Evolutionary conservation across 2,329 filamentous ascomycete genomes (phyloP).

Genomic region (Colletotrichum euphorbiae): DNA sequence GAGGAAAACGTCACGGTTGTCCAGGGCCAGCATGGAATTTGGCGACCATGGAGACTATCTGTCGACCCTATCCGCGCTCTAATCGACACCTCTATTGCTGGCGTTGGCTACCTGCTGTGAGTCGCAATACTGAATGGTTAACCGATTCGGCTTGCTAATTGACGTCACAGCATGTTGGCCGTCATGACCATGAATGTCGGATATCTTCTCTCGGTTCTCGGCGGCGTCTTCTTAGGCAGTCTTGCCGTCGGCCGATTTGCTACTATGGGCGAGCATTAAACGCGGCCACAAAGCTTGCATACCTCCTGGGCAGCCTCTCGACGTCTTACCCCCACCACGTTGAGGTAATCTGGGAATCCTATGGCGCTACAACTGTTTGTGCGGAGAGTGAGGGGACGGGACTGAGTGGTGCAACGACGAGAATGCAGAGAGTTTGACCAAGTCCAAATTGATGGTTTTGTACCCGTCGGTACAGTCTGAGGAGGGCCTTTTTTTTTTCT

Average conservation of each 20-base stretch:
- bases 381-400: neutral
- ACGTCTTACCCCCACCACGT: neutral
- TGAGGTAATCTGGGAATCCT: neutral
- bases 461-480: neutral
- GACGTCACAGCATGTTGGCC: conserved; percentile 78
- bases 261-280: conserved; percentile 61
- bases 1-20: conserved; percentile 86
- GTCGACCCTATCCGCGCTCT: conserved; percentile 80
- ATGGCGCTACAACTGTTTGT: no score
- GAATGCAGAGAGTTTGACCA: neutral
- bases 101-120: conserved; percentile 87
- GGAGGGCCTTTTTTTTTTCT: neutral
- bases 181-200: conserved; percentile 92
- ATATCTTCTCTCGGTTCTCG: conserved; percentile 84
- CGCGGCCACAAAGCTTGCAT: neutral
- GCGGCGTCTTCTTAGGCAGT: conserved; percentile 87
- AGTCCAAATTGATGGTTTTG: no score
- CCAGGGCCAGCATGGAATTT: conserved; percentile 62
- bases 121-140: conserved; percentile 50
- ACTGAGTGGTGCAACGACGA: conserved; percentile 21
- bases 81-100: conserved; percentile 78
- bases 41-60: conserved; percentile 82
- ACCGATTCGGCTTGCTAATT: neutral
- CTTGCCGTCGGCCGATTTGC: conserved; percentile 80
- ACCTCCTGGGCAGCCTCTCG: neutral